Conservation (phyloP, 148 eudicot genomes). For the Nepenthes mirabilis region DNA sequence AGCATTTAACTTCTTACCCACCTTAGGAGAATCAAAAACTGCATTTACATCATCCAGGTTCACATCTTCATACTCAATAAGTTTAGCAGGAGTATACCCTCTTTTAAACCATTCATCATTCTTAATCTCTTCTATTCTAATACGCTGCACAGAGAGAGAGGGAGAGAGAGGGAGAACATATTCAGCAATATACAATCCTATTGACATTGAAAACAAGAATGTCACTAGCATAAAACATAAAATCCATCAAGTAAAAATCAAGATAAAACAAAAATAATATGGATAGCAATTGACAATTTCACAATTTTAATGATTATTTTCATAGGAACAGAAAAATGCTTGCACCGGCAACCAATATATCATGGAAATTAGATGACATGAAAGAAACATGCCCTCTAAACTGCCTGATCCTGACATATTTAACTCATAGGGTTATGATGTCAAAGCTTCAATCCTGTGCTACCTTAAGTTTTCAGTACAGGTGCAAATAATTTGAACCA, state of each 20-base stretch:
- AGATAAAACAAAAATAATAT: background rate
- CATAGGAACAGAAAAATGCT: background rate
- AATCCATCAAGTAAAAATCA: background rate
- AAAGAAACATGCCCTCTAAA: too few species aligned
- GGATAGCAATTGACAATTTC: background rate
- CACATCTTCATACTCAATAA: constrained; percentile 78
- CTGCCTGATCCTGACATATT: too few species aligned
- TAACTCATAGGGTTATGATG: too few species aligned
- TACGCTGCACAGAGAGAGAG: constrained; percentile 41
- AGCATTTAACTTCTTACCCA: constrained; percentile 16
- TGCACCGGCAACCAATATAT: too few species aligned
- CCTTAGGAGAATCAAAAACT: constrained; percentile 88
- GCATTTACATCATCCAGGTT: constrained; percentile 92
- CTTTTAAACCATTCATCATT: constrained; percentile 86
- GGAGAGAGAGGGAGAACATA: background rate
- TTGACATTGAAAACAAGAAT: too few species aligned
- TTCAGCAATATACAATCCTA: too few species aligned
- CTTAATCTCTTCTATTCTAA: constrained; percentile 68
- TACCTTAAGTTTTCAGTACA: too few species aligned
- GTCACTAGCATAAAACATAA: background rate
- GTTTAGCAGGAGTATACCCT: constrained; percentile 62
- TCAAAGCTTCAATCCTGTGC: too few species aligned
- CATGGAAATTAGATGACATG: too few species aligned
- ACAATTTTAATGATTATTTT: background rate
- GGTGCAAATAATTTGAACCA: too few species aligned